Evolutionary conservation across 2,329 filamentous ascomycete species (phyloP).

Genomic region (Cladosporium sp.): DNA sequence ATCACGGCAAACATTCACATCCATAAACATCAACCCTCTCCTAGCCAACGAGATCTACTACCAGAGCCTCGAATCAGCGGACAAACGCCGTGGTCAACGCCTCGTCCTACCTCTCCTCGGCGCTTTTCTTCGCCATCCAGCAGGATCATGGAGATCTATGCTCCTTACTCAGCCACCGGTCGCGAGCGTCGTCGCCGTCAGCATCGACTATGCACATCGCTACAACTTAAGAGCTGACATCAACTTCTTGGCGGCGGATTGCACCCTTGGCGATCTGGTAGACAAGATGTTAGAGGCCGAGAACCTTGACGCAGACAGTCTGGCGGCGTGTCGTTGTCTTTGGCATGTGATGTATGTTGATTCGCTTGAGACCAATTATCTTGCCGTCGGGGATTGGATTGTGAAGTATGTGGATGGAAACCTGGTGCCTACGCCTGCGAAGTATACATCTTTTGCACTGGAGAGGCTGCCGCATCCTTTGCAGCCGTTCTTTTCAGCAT

Average conservation of each 20-base stretch:
- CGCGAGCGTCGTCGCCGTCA: background rate
- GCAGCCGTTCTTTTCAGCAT: background rate
- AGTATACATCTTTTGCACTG: background rate
- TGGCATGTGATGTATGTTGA: background rate
- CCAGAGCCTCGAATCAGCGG: background rate
- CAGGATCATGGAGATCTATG: background rate
- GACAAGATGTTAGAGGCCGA: background rate
- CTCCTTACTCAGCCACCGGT: background rate
- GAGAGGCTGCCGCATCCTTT: background rate
- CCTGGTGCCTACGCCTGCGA: background rate
- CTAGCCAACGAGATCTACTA: background rate
- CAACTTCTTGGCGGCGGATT: background rate
- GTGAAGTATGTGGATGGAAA: background rate
- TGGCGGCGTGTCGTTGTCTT: background rate
- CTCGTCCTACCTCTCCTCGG: background rate
- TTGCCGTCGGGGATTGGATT: background rate
- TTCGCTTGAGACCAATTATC: background rate
- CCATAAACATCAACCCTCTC: background rate
- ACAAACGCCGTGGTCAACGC: background rate
- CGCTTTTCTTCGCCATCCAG: background rate
- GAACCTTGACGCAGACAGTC: background rate
- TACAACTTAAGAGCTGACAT: background rate
- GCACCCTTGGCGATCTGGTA: background rate
- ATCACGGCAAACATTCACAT: background rate
- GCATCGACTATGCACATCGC: background rate